Conservation (phyloP, 2,329 filamentous ascomycete genomes). For the Tolypocladium tropicale region DNA sequence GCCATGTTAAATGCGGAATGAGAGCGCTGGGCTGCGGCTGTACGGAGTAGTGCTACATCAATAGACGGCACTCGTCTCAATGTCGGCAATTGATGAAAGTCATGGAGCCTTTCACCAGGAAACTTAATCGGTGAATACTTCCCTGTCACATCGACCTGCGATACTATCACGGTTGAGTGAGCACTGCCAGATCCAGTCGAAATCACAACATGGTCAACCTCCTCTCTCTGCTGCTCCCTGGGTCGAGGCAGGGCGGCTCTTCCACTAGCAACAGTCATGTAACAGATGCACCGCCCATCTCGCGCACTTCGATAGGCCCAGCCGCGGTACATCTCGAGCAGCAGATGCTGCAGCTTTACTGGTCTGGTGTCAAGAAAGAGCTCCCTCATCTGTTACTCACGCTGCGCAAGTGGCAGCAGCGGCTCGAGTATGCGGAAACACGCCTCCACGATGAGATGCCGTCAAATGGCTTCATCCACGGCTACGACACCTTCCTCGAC, state of each 20-base stretch:
- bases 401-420: conserved; percentile 20
- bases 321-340: conserved; percentile 2
- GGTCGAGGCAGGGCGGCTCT: neutral
- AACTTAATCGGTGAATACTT: too few relatives aligned
- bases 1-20: too few relatives aligned
- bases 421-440: conserved; percentile 7
- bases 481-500: conserved; percentile 28
- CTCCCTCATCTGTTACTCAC: conserved; percentile 23
- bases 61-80: too few relatives aligned
- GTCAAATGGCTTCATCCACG: conserved; percentile 15
- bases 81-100: too few relatives aligned
- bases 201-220: conserved; percentile 1
- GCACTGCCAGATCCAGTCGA: neutral
- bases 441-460: conserved; percentile 12
- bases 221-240: neutral
- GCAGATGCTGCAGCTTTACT: conserved; percentile 18
- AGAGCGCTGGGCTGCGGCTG: too few relatives aligned
- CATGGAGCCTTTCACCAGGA: neutral
- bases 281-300: neutral
- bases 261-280: conserved; percentile 3
- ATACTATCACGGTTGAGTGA: neutral
- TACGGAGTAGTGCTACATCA: too few relatives aligned
- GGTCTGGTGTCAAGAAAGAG: conserved; percentile 23
- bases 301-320: conserved; percentile 1
- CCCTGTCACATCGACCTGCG: too few relatives aligned